phyloP scores from a whole-genome alignment of 345 rosid genomes.

The Boechera divaricarpa region DNA sequence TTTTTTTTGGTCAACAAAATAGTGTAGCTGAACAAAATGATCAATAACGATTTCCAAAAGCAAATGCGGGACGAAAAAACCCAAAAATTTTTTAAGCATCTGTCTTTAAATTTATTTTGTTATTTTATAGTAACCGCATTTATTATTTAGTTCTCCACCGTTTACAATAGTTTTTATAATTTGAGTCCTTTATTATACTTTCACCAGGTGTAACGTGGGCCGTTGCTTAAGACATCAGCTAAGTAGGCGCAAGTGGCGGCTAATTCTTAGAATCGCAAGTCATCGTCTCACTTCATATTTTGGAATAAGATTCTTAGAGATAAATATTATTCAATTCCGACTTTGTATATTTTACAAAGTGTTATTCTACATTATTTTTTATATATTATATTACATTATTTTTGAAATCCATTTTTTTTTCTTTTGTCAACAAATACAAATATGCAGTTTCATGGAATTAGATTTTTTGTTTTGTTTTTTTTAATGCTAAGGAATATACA shows the following conservation, averaged over 20 bases:
- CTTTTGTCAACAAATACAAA: no score
- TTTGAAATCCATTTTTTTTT: not conserved
- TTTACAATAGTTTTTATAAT: not conserved
- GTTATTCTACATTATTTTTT: not conserved
- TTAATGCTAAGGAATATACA: not conserved
- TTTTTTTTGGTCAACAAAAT: no score
- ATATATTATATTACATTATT: no score
- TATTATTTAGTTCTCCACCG: not conserved
- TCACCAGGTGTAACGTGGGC: slow-evolving; percentile 13
- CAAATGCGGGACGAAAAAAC: no score
- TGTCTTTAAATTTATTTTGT: not conserved
- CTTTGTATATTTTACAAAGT: not conserved
- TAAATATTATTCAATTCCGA: not conserved
- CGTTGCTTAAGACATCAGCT: slow-evolving; percentile 38
- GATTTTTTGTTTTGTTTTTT: not conserved
- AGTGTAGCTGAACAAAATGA: no score
- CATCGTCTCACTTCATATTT: slow-evolving; percentile 32
- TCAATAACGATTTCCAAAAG: no score
- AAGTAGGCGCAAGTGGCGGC: slow-evolving; percentile 11
- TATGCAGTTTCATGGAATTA: no score
- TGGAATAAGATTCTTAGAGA: slow-evolving; percentile 30
- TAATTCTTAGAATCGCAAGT: slow-evolving; percentile 24
- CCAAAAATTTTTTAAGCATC: not conserved
- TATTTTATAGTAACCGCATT: not conserved
- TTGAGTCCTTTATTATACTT: not conserved